Evolutionary conservation across 371 early-diverging fungal species (phyloP).

Genomic region (Nematocida minor): DNA sequence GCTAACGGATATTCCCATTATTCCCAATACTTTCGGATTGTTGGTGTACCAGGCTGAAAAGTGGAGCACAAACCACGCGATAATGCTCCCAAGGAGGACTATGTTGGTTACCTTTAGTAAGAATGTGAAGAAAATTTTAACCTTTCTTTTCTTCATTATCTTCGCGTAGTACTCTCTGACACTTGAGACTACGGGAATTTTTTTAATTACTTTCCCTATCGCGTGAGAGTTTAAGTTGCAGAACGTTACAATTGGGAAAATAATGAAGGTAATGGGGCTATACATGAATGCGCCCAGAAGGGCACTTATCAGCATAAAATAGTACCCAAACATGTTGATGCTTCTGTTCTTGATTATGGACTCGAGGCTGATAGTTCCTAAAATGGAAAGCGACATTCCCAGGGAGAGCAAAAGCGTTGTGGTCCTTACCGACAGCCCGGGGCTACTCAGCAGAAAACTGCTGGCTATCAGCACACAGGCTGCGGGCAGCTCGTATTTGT

Average conservation of each 20-base stretch:
- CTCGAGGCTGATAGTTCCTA: slow-evolving; percentile 31
- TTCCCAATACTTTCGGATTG: neutral
- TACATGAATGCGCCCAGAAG: neutral
- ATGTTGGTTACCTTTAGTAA: slow-evolving; percentile 21
- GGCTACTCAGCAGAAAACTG: neutral
- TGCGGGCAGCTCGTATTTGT: neutral
- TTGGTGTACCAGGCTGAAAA: slow-evolving; percentile 8
- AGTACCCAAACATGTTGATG: neutral
- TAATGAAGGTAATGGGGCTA: slow-evolving; percentile 1
- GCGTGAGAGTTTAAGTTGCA: neutral
- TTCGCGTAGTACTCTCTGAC: neutral
- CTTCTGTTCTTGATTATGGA: neutral
- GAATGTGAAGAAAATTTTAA: neutral
- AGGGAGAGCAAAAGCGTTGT: neutral
- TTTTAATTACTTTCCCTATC: neutral
- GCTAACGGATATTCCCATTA: neutral
- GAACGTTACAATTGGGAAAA: slow-evolving; percentile 3
- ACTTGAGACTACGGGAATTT: neutral
- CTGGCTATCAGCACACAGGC: neutral
- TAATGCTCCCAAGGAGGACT: neutral
- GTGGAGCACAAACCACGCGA: neutral
- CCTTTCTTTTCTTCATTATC: neutral
- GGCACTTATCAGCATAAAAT: neutral
- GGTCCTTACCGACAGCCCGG: neutral
- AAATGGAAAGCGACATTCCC: neutral